Evolutionary conservation across 176 grass and related monocot genomes (phyloP).

Genomic region (Carex myosuroides): DNA sequence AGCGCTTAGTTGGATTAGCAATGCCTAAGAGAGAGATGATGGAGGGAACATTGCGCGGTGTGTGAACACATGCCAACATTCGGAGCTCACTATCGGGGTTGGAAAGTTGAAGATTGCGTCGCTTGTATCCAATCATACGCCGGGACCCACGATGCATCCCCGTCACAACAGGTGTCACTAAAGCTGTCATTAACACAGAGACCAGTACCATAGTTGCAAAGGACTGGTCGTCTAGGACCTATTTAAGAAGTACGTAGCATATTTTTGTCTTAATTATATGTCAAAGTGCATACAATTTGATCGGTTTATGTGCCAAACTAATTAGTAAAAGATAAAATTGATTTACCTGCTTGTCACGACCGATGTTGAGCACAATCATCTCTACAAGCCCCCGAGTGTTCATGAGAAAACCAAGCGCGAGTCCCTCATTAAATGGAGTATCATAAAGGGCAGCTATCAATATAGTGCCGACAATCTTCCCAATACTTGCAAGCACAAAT

Average conservation of each 20-base stretch:
- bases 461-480: constrained; percentile 59
- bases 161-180: constrained; percentile 59
- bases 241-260: neutral
- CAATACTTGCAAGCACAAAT: constrained; percentile 57
- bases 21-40: constrained; percentile 64
- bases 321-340: constrained; percentile 4
- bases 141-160: constrained; percentile 37
- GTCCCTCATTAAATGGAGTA: constrained; percentile 55
- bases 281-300: neutral
- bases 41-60: constrained; percentile 69
- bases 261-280: neutral
- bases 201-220: constrained; percentile 62
- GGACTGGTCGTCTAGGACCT: constrained; percentile 51
- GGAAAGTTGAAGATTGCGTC: constrained; percentile 65
- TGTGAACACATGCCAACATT: constrained; percentile 79
- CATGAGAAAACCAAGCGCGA: constrained; percentile 71
- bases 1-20: constrained; percentile 62
- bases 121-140: constrained; percentile 58
- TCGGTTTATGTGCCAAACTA: neutral
- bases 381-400: constrained; percentile 64
- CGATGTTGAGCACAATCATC: constrained; percentile 75
- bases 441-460: constrained; percentile 45
- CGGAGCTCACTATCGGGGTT: constrained; percentile 80
- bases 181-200: constrained; percentile 49
- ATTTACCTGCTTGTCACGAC: constrained; percentile 55